Base-by-base conservation (phyloP, 169 alveolate species). In the Ichthyophthirius multifiliis region DNA sequence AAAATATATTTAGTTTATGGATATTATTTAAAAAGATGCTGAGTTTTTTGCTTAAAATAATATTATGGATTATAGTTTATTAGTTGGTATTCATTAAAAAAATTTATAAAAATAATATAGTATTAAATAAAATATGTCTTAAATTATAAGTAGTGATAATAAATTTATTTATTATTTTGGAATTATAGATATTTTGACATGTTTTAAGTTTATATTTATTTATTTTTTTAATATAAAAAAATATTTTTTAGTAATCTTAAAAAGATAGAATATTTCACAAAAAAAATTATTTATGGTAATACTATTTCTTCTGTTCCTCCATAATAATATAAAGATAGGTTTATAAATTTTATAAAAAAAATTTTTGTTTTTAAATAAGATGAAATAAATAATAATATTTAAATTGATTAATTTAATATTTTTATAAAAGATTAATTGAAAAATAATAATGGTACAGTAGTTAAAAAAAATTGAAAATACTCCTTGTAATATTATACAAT, bases 21-120 rank as follows among this genome's bases (percentile, higher is more conserved):
- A 82, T 4, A 88, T 85, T 65, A 78, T 94, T n/a, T 77, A 81
- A 48, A 86, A 65, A 30, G 97, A 94, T 84, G 80, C 88, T 4
- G 43, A 83, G n/a, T 90, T 94, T 75, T 89, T 94, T 6, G 55
- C 12, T 31, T 23, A 46, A 75, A 39, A 6, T 15, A 13, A 30
- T 23, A 16, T 37, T 6, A 4, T 55, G 9, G 75, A 75, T 13
- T 13, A 62, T n/a, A n/a, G n/a, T n/a, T n/a, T n/a, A n/a, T n/a
- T n/a, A n/a, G n/a, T n/a, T n/a, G n/a, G n/a, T n/a, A n/a, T n/a
- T n/a, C n/a, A n/a, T n/a, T n/a, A n/a, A n/a, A n/a, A n/a, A n/a
- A n/a, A n/a, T n/a, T n/a, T n/a, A n/a, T n/a, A n/a, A n/a, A n/a
- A n/a, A n/a, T n/a, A n/a, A n/a, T n/a, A n/a, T n/a, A 65, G 84